A percentile compares a stretch with the other conserved stretches of the same genome.
Conservation (phyloP, 345 rosid species). For the Draba incana region DNA sequence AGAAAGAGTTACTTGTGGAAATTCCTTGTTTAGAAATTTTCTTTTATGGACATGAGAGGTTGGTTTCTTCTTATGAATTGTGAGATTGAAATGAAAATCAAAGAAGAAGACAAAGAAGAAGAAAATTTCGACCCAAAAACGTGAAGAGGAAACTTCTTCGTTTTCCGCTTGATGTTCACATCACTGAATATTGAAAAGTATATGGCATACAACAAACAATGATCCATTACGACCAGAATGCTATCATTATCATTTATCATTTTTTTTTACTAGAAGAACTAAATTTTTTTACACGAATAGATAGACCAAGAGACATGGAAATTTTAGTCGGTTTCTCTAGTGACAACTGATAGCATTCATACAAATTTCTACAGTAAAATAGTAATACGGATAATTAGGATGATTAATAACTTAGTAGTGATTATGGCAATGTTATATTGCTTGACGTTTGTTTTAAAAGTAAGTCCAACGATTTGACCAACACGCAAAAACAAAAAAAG, state of each 20-base stretch:
- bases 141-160: background rate
- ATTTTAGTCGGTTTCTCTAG: no score
- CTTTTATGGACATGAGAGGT: conserved; percentile 6
- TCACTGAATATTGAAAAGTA: background rate
- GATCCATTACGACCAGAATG: background rate
- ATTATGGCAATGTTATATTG: no score
- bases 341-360: no score
- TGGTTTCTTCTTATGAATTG: background rate
- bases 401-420: no score
- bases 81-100: background rate
- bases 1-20: background rate
- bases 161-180: background rate
- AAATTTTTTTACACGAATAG: no score
- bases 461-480: no score
- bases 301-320: no score
- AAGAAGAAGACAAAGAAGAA: background rate
- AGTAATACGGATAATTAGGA: no score
- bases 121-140: conserved; percentile 3
- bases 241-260: no score
- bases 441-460: background rate
- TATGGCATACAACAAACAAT: no score
- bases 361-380: no score
- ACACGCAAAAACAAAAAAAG: background rate
- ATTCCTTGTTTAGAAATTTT: background rate
- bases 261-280: no score